Percentiles rank a stretch among this genome's conserved stretches.
phyloP scores from a whole-genome alignment of 805 yeast species.

The Lipomyces orientalis region DNA sequence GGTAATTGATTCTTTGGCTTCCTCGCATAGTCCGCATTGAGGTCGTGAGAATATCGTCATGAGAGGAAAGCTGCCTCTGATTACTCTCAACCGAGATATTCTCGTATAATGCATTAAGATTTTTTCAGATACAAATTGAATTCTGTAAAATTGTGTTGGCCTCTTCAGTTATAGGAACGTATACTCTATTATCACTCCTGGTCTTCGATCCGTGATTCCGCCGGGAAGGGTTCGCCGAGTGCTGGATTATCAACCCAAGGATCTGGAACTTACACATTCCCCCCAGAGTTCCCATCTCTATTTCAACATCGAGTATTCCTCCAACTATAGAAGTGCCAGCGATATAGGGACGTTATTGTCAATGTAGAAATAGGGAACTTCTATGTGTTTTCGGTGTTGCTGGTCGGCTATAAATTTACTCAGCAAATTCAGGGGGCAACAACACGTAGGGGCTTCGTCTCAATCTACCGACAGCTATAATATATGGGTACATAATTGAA shows the following conservation, averaged over 20 bases:
- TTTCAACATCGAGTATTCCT: too few species aligned
- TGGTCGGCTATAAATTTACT: not conserved
- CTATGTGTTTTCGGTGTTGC: not conserved
- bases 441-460: not conserved
- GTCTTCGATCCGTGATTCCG: too few species aligned
- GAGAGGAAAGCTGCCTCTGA: not conserved
- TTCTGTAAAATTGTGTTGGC: not conserved
- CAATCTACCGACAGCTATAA: not conserved
- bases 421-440: not conserved
- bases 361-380: not conserved
- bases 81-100: not conserved
- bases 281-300: too few species aligned
- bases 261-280: too few species aligned
- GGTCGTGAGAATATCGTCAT: constrained; percentile 46
- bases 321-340: too few species aligned
- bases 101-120: not conserved
- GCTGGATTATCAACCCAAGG: too few species aligned
- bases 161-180: not conserved
- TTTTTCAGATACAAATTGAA: not conserved
- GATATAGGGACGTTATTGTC: not conserved
- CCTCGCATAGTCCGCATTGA: constrained; percentile 47
- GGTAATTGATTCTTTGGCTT: constrained; percentile 41
- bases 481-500: not conserved
- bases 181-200: too few species aligned
- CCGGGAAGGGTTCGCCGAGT: too few species aligned